Base-by-base conservation (phyloP, 1,284 basidiomycete species). In the Malassezia cuniculi region DNA sequence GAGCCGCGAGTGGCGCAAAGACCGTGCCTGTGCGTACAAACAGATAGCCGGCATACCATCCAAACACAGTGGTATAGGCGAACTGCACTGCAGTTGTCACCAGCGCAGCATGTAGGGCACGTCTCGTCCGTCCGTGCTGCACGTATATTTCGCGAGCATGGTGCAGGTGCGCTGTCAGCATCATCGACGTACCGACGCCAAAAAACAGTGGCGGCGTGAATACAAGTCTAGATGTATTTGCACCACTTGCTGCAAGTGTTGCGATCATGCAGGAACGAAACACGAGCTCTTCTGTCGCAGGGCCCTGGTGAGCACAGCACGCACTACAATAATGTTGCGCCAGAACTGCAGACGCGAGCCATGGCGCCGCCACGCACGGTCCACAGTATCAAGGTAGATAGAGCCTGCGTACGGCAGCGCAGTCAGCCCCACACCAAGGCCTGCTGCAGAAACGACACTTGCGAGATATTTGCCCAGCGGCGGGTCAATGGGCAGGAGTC, bases 261-360 rank as follows among this genome's bases (percentile, higher is more conserved):
- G 78, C 71, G 15, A 94, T 72, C 29, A 90, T 75, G 60, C 84
- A 87, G 0, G 81, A 79, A 18, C 93, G 74, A 64, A 94, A 97
- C 3, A 87, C 82, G 17, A 94, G 55, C 66, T 97, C 90, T 70
- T 97, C 90, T 0, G 87, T 87, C 22, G 86, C 66, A 0, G 90
- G 90, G 0, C 78, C 87, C 82, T 89, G 50, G 20, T 33, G 19
- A 28, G 20, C 27, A n/a, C 14, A 25, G 14, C 11, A 75, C 81
- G 41, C 55, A 85, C 86, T 20, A 82, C 68, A 25, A 83, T 54
- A 60, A 78, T 86, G 65, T 89, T 94, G 45, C 90, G 71, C 19
- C 79, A 40, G 0, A 80, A 80, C 20, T 72, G 53, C 69, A 78
- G 75, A 0, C 74, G 72, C 15, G 68, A 62, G 41, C 80, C 69